Conservation (phyloP, 495 filamentous ascomycete genomes). For the Podospora pseudoanserina region DNA sequence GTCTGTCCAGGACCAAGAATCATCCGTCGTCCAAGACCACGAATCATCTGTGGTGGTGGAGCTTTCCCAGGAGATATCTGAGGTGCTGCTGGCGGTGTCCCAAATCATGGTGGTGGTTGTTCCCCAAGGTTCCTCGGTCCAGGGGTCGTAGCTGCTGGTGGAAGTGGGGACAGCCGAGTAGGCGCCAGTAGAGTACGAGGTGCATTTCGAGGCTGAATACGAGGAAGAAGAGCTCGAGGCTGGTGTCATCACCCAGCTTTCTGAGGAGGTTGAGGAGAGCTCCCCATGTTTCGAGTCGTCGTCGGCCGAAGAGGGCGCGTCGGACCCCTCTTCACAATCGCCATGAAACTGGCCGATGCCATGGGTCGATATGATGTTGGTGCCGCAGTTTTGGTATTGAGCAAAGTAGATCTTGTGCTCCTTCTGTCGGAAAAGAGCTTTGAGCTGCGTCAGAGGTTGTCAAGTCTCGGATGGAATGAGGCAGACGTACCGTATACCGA, state of each 20-base stretch:
- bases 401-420: slow-evolving; percentile 27
- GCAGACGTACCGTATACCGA: slow-evolving; percentile 59
- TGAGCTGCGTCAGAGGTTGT: not conserved
- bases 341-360: slow-evolving; percentile 14
- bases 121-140: not conserved
- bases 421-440: slow-evolving; percentile 28
- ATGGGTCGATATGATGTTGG: slow-evolving; percentile 21
- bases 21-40: not conserved
- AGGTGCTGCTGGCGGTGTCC: not conserved
- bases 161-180: not conserved
- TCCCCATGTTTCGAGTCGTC: not conserved
- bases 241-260: not conserved
- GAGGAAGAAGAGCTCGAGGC: not conserved
- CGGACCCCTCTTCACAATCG: slow-evolving; percentile 15
- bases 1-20: not conserved
- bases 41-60: not conserved
- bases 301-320: not conserved
- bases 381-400: slow-evolving; percentile 23
- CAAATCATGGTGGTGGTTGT: not conserved
- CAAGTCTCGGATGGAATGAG: not conserved
- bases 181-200: not conserved
- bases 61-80: too few species aligned
- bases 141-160: not conserved
- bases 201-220: not conserved
- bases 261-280: not conserved